phyloP scores from a whole-genome alignment of 148 eudicot genomes.

The Rhododendron williamsianum region DNA sequence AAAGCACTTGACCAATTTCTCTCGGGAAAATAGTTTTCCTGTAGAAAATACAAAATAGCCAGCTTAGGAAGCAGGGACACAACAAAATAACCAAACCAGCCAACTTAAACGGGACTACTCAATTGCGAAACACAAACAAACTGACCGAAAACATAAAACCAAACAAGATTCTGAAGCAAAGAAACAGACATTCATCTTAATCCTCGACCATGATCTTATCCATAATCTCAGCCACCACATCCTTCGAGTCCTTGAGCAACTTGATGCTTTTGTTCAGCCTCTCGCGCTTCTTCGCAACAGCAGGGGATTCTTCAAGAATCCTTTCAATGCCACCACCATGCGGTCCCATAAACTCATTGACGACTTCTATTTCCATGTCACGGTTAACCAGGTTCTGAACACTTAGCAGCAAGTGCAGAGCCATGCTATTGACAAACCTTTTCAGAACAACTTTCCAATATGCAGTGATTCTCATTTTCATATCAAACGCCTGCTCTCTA shows the following conservation, averaged over 20 bases:
- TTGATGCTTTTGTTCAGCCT: background rate
- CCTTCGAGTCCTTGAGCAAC: background rate
- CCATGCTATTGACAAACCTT: slow-evolving; percentile 43
- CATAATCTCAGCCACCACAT: background rate
- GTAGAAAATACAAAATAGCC: no score
- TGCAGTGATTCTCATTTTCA: slow-evolving; percentile 33
- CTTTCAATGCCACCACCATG: slow-evolving; percentile 46
- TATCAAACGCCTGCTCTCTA: slow-evolving; percentile 9
- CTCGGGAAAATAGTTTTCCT: no score
- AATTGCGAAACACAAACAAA: no score
- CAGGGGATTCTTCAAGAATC: slow-evolving; percentile 9
- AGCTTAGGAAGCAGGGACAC: no score
- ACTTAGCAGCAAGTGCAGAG: slow-evolving; percentile 40
- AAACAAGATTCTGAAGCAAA: background rate
- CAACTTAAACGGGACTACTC: no score
- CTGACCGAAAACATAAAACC: background rate
- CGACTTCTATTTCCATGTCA: slow-evolving; percentile 43
- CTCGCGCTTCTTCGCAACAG: background rate
- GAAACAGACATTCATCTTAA: background rate
- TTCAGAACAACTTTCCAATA: slow-evolving; percentile 32
- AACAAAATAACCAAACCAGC: no score
- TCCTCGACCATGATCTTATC: background rate
- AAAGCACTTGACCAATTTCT: no score
- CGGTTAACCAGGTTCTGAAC: slow-evolving; percentile 44
- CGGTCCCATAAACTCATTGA: slow-evolving; percentile 35